Evolutionary conservation across 164 flowering plant genomes (phyloP).

Genomic region (Chimonanthus salicifolius): DNA sequence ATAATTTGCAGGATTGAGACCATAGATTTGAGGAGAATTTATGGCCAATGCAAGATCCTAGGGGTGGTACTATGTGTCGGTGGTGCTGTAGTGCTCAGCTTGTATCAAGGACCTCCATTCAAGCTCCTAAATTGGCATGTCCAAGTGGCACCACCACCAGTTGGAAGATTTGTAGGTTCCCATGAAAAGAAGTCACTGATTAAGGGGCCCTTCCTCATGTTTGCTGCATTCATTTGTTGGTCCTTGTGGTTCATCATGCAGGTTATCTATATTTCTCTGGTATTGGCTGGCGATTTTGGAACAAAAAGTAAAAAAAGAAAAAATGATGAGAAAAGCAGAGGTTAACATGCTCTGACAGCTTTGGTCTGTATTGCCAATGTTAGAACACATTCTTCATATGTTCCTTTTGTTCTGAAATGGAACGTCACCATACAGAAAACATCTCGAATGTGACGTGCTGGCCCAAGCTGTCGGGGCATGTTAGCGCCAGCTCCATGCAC

Average conservation of each 20-base stretch:
- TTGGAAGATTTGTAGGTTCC: neutral
- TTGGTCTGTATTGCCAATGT: neutral
- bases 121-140: conserved; percentile 9
- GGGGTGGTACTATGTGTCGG: conserved; percentile 21
- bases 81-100: conserved; percentile 22
- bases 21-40: conserved; percentile 5
- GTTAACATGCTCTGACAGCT: neutral
- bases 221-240: conserved; percentile 9
- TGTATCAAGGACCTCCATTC: conserved; percentile 27
- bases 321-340: neutral
- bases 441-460: neutral
- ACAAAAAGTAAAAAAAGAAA: neutral
- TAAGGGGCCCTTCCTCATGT: conserved; percentile 11
- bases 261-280: conserved; percentile 1
- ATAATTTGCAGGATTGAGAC: conserved; percentile 13
- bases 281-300: neutral
- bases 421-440: neutral
- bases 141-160: neutral
- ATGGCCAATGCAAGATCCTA: conserved; percentile 21
- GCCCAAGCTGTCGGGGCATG: neutral
- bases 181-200: neutral
- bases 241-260: conserved; percentile 21
- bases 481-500: neutral
- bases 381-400: neutral
- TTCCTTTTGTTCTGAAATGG: neutral